Evolutionary conservation across 139 green algal genomes (phyloP), one percentile per base, ranked within the genome.

Genomic region (Chlamydomonas sp.): DNA sequence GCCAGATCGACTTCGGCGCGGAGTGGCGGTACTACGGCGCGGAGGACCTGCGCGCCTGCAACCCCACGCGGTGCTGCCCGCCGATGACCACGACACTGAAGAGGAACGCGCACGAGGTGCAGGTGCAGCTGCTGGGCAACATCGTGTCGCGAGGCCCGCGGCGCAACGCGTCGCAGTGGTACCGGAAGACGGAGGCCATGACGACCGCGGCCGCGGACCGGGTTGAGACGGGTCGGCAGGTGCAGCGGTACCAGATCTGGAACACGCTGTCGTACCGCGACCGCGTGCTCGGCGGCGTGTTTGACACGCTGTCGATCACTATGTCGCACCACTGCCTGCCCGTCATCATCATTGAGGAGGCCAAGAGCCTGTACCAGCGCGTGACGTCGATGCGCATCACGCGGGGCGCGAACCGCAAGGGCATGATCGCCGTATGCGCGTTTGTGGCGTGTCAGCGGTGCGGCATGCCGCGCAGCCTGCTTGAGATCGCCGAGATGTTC

Each of bases 21-120:
- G 64, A 70, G 28, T 70, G 64, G 64, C 64, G 64, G 33, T 70
- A 58, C 37, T 70, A 39, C 37, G 64, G 38, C 22, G 37, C 22
- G 5, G 31, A 67, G 5, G 60, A 67, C 60, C 10, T 29, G 24
- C 54, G 54, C 6, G 6, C 10, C 10, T 13, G 10, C 22, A n/a
- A 67, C 30, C 30, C 60, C 10, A 47, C 60, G 8, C 28, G 60
- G 30, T 67, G 60, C 60, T 39, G 60, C 30, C 60, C 60, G n/a
- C 60, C 60, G 60, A 48, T 67, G 22, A 16, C 31, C 54, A 33
- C 24, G 24, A n/a, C n/a, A n/a, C n/a, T n/a, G n/a, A n/a, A n/a
- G n/a, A n/a, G n/a, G n/a, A n/a, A n/a, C n/a, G n/a, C n/a, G n/a
- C n/a, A n/a, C n/a, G n/a, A n/a, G n/a, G n/a, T n/a, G n/a, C n/a